Percentiles rank a stretch among this genome's conserved stretches.
phyloP scores from a whole-genome alignment of 2,329 filamentous ascomycete genomes.

The Exserohilum rostratum region DNA sequence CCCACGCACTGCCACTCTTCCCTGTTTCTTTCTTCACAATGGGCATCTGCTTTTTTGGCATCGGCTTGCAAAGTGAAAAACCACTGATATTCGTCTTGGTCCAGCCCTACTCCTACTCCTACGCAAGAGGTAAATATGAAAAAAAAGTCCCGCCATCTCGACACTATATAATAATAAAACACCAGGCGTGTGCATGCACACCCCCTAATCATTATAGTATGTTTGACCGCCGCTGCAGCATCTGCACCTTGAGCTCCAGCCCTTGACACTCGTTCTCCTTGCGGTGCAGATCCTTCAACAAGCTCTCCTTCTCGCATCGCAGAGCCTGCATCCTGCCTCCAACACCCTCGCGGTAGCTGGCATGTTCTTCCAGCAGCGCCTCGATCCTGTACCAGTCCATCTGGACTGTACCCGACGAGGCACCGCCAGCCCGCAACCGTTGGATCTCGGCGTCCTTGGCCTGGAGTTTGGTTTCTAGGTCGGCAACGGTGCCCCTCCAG shows the following conservation, averaged over 20 bases:
- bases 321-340: slow-evolving; percentile 47
- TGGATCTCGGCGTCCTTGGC: slow-evolving; percentile 40
- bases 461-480: slow-evolving; percentile 38
- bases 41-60: background rate
- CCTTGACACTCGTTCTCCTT: slow-evolving; percentile 50
- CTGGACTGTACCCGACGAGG: slow-evolving; percentile 6
- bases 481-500: slow-evolving; percentile 42
- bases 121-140: background rate
- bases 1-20: slow-evolving; percentile 1
- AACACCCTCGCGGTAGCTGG: slow-evolving; percentile 47
- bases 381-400: slow-evolving; percentile 47
- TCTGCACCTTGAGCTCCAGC: slow-evolving; percentile 47
- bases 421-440: slow-evolving; percentile 14
- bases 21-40: background rate
- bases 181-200: background rate
- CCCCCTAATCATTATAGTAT: slow-evolving; percentile 10
- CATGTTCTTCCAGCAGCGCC: slow-evolving; percentile 49
- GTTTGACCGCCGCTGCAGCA: slow-evolving; percentile 33
- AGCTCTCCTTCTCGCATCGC: slow-evolving; percentile 49
- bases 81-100: background rate
- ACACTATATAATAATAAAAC: background rate
- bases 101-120: background rate
- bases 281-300: slow-evolving; percentile 48
- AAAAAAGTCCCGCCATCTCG: background rate
- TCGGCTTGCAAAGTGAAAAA: background rate